These are phyloP conservation scores for Botrytis aclada DNA, from an alignment of 2,329 filamentous ascomycete genomes.

Conservation along the genomic window DNA sequence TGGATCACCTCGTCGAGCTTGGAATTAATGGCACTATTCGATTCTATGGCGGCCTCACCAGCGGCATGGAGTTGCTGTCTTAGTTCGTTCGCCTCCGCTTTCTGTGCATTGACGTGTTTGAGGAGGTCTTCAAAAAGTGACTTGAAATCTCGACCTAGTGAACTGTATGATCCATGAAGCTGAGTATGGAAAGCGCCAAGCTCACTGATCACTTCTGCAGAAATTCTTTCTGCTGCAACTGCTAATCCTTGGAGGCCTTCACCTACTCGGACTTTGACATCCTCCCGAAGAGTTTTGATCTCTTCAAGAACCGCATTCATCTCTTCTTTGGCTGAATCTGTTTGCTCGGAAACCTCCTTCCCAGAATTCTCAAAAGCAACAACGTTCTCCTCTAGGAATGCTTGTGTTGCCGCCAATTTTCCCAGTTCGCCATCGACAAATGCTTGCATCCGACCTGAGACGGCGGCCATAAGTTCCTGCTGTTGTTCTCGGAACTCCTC, in stretches of 20 bases:
- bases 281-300: constrained; percentile 83
- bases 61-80: constrained; percentile 69
- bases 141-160: constrained; percentile 83
- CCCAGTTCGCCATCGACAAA: constrained; percentile 76
- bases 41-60: constrained; percentile 63
- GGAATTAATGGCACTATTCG: constrained; percentile 64
- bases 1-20: constrained; percentile 67
- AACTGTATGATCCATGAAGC: constrained; percentile 80
- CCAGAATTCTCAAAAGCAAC: constrained; percentile 65
- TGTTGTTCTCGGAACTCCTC: constrained; percentile 71
- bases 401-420: constrained; percentile 67
- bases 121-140: constrained; percentile 77
- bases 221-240: constrained; percentile 80
- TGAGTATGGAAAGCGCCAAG: constrained; percentile 78
- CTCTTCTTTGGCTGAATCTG: constrained; percentile 68
- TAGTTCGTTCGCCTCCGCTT: constrained; percentile 70
- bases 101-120: constrained; percentile 71
- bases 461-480: constrained; percentile 61
- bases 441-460: constrained; percentile 68
- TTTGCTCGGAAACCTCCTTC: constrained; percentile 64
- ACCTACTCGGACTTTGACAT: constrained; percentile 81
- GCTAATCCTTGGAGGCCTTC: constrained; percentile 82
- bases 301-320: constrained; percentile 92
- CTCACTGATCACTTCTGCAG: constrained; percentile 83
- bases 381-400: constrained; percentile 67